Percentiles rank a stretch among this genome's conserved stretches.
Evolutionary conservation across 2,329 filamentous ascomycete species (phyloP).

Genomic region (Zarea fungicola): DNA sequence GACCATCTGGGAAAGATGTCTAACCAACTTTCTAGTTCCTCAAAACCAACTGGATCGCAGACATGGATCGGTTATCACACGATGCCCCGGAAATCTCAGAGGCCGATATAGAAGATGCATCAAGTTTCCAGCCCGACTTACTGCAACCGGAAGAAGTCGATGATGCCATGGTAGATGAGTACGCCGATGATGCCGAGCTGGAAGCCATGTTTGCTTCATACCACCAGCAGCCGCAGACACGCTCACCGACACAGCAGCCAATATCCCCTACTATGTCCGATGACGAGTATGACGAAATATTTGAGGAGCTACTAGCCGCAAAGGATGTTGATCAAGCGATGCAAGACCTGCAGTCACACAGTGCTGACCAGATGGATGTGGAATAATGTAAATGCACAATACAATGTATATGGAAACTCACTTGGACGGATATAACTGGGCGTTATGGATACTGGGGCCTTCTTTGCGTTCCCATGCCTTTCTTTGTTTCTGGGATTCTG

Average conservation of each 20-base stretch:
- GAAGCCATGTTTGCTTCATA: slow-evolving; percentile 51
- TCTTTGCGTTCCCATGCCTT: too few species aligned
- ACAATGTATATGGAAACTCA: not conserved
- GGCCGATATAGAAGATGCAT: slow-evolving; percentile 47
- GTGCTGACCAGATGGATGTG: slow-evolving; percentile 6
- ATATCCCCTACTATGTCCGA: slow-evolving; percentile 39
- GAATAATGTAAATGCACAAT: too few species aligned
- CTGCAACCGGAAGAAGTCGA: slow-evolving; percentile 25
- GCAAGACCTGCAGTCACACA: slow-evolving; percentile 22
- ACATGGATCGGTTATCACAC: slow-evolving; percentile 27
- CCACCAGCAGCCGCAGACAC: slow-evolving; percentile 25
- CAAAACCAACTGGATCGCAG: slow-evolving; percentile 30
- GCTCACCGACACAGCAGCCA: slow-evolving; percentile 20
- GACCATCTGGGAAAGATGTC: not conserved
- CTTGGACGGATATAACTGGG: not conserved
- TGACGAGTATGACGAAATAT: slow-evolving; percentile 58
- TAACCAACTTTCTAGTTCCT: slow-evolving; percentile 25
- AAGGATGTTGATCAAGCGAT: slow-evolving; percentile 3
- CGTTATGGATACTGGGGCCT: not conserved
- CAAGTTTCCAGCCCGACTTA: slow-evolving; percentile 28
- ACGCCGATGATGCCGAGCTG: slow-evolving; percentile 50
- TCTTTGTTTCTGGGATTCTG: not conserved
- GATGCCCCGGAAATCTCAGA: slow-evolving; percentile 40
- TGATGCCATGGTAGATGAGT: slow-evolving; percentile 48
- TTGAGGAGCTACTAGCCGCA: slow-evolving; percentile 38